Percentiles rank a stretch among this genome's conserved stretches.
Conservation (phyloP, 345 rosid species). For the Eutrema yunnanense region DNA sequence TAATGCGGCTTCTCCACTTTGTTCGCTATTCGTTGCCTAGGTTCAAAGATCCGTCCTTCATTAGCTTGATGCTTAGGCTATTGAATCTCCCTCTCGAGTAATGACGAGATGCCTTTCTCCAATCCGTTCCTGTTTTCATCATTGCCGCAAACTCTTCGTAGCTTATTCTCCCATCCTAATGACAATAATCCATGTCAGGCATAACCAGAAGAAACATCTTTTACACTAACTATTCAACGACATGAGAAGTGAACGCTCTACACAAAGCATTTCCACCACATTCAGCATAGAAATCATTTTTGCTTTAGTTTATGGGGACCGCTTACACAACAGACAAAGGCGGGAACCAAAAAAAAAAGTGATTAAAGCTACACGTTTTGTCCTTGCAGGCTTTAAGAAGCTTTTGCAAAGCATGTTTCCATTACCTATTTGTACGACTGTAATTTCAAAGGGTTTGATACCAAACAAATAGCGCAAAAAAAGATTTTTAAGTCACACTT, state of each 20-base stretch:
- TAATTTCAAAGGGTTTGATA: conserved; percentile 3
- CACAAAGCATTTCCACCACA: conserved; percentile 1
- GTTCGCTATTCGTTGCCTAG: conserved; percentile 55
- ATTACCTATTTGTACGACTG: conserved; percentile 8
- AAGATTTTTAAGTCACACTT: conserved; percentile 2
- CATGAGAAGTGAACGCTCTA: background rate
- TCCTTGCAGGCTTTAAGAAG: conserved; percentile 17
- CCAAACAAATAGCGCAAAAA: background rate
- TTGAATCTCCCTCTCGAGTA: conserved; percentile 99
- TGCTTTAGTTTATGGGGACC: conserved; percentile 20
- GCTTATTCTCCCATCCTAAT: conserved; percentile 95
- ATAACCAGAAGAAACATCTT: background rate
- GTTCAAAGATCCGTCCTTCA: conserved; percentile 96
- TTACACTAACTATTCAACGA: background rate
- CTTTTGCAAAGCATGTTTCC: conserved; percentile 26
- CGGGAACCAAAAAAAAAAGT: background rate
- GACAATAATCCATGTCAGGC: conserved; percentile 14
- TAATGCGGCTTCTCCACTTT: conserved; percentile 12
- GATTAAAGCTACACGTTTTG: conserved; percentile 22
- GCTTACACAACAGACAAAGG: conserved; percentile 11
- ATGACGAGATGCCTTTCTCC: conserved; percentile 99
- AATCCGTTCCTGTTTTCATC: conserved; percentile 99
- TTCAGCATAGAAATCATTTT: background rate
- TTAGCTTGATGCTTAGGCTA: conserved; percentile 91
- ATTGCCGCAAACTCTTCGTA: conserved; percentile 94